Evolutionary conservation across 2,329 filamentous ascomycete genomes (phyloP), one percentile per base, ranked within the genome.

Genomic region (Aspergillus ochraceus): DNA sequence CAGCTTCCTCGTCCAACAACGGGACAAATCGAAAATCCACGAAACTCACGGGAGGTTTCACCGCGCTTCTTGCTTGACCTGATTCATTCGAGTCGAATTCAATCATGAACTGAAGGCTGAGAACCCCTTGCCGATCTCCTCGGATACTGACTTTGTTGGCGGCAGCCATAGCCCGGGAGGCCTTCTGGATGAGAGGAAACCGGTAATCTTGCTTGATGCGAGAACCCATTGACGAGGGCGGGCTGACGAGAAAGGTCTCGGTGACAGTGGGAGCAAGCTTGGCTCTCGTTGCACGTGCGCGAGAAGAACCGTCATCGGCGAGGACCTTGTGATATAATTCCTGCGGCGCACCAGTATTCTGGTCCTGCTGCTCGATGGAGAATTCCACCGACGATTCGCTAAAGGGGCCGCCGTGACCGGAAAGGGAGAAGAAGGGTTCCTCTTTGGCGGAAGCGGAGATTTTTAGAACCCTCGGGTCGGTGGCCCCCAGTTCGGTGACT

Each of bases 101-200:
- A 17, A 99, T 89, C 90, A 99, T 95, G 70, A 98, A 97, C 72
- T 99, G 95, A 73, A 98, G 79, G 76, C 91, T 97, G 64, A 99
- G 76, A 30, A 99, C 94, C 0, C 95, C 94, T 72, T 97, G 91
- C 2, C 85, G 83, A 75, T 99, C 95, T 0, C 92, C 89, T 17
- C 95, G 84, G 62, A 99, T 84, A 72, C 92, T 97, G 59, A 98
- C 93, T 77, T 98, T 99, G 70, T 86, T 93, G 4, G 93, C 92
- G 42, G 92, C 86, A 50, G 89, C 88, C 94, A 99, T 98, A n/a
- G 95, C 94, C 64, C 94, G 88, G 50, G 87, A 87, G 0, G 94
- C 93, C 65, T 90, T 90, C 74, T 91, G 92, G 71, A 99, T 83
- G 55, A 97, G 85, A 57, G 89, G 85, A 72, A 97, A 98, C 67